A percentile compares a stretch with the other conserved stretches of the same genome.
Conservation (phyloP, 139 green algal species). For the Chlorella sp. region DNA sequence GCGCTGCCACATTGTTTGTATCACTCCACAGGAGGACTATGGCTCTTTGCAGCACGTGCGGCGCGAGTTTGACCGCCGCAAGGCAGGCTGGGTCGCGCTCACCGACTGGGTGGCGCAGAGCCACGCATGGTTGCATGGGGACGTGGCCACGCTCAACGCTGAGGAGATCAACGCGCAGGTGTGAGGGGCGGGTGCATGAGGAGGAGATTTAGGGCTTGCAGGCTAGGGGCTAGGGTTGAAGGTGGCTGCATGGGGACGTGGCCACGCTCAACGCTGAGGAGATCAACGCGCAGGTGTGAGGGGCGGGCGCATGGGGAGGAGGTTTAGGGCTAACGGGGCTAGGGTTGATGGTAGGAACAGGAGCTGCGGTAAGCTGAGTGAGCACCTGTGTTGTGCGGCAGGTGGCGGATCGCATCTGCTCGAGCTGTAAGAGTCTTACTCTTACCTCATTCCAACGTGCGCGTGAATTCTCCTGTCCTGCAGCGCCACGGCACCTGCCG, state of each 20-base stretch:
- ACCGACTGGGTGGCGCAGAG: conserved; percentile 13
- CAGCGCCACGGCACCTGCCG: no score
- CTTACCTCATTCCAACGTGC: no score
- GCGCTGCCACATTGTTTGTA: no score
- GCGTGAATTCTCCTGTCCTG: no score
- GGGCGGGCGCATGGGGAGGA: background rate
- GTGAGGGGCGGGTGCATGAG: background rate
- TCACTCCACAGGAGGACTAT: conserved; percentile 31
- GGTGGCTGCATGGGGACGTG: conserved; percentile 16
- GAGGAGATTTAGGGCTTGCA: background rate
- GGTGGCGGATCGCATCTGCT: background rate
- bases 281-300: conserved; percentile 12
- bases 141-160: conserved; percentile 4
- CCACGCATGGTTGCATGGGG: conserved; percentile 17
- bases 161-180: conserved; percentile 19
- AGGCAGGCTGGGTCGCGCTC: conserved; percentile 21
- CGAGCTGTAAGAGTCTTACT: no score
- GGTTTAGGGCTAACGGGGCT: background rate
- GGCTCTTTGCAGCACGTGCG: conserved; percentile 26
- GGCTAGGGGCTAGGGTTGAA: background rate
- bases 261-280: conserved; percentile 14
- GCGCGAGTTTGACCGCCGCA: conserved; percentile 30
- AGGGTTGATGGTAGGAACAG: conserved; percentile 11
- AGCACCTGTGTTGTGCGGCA: background rate
- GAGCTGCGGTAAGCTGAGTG: background rate